Base-by-base conservation (phyloP, 805 yeast species). In the Pichia pseudocactophila region DNA sequence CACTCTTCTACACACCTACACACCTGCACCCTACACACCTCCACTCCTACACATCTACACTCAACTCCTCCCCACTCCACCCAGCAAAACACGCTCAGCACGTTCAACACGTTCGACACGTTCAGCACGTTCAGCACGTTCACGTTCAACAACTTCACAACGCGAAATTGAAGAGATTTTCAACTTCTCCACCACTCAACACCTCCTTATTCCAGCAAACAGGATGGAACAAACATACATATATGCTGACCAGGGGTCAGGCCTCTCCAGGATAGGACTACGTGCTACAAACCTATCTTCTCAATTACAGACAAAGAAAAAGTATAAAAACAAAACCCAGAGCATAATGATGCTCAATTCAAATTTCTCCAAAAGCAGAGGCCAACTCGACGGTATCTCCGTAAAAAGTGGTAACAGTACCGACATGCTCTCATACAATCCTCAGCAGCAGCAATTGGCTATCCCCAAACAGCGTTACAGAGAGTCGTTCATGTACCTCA, bases 201-300 rank as follows among this genome's bases (percentile, higher is more conserved):
- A 22, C 25, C 25, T 22, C 25, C 25, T 22, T 22, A 22, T 22
- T 18, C 5, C 35, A 11, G 18, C 35, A 28, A 28, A 7, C 15
- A 28, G n/a, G n/a, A n/a, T 28, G 31, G 31, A 28, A 10, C 15
- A 28, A 12, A 28, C 13, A 7, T 60, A 57, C 40, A 42, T 43
- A 3, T 59, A 57, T 44, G 64, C 57, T 37, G 64, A 61, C 41
- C 50, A 54, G 20, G 40, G 42, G 4, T 53, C 63, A 2, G 44
- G 60, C 2, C 47, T 53, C 9, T 52, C 55, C 20, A 49, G 56
- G 27, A 61, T 59, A 2, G 66, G 66, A 1, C 45, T 62, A 6
- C 51, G 65, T 32, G 58, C 57, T 34, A 58, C 65, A 1, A 51
- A 52, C 39, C 40, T 59, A 15, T 44, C 56, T 5, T 44, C 55